Evolutionary conservation across 2,329 filamentous ascomycete genomes (phyloP), one percentile per base, ranked within the genome.

Genomic region (Fusarium duplospermum): DNA sequence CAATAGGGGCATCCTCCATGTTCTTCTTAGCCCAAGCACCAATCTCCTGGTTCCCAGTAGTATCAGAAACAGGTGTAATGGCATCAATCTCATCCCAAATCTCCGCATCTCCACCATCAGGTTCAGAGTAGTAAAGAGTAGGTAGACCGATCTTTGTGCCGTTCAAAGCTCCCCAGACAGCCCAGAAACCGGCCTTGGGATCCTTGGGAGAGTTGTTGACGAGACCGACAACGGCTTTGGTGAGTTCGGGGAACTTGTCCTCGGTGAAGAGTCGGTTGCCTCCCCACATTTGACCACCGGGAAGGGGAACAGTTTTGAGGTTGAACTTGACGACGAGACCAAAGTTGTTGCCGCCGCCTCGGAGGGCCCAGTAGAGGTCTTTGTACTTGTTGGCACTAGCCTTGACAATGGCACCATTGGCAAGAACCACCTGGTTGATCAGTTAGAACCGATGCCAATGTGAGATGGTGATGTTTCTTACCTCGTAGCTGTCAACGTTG

Each of bases 361-460:
- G 82, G 1, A 87, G 79, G 4, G 86, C 85, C 72, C 80, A 83
- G 76, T 80, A 87, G 0, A 88, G 79, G 45, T 87, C 85, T 0
- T 77, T n/a, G 56, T 86, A 78, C 3, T 77, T 54, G 0, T 66
- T 68, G 0, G 73, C 9, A 31, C 57, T 72, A 2, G 71, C 40
- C 13, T 54, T 45, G 50, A 70, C 45, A n/a, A 74, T 71, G 0
- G 20, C 6, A 2, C 70, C 71, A 9, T 73, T 74, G 7, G 70
- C 47, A 6, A 74, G 70, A 20, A 73, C 64, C 1, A 74, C 38
- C 69, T 68, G 6, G 18, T 13, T 13, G 7, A 22, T 18, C 9
- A 4, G 16, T 58, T 29, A 65, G 61, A 5, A 16, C n/a, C 1
- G 9, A 11, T 8, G 6, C 11, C 20, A 14, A 24, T 27, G 20